phyloP scores from a whole-genome alignment of 2,329 filamentous ascomycete species.

The Aspergillus brunneoviolaceus region DNA sequence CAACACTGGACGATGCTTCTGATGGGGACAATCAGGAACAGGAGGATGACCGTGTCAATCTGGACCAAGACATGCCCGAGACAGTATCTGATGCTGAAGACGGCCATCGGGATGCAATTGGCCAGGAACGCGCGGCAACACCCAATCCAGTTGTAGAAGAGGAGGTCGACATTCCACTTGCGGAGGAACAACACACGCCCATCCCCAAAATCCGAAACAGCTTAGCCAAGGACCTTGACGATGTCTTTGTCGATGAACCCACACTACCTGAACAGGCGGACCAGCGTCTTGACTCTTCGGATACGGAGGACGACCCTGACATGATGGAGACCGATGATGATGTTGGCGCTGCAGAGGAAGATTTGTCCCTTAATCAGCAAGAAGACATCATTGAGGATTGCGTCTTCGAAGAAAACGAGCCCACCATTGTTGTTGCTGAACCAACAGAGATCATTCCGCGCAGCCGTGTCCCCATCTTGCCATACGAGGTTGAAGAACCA shows the following conservation, averaged over 20 bases:
- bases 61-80: not conserved
- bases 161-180: not conserved
- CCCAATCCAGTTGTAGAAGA: not conserved
- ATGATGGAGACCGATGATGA: conserved; percentile 2
- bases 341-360: not conserved
- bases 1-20: not conserved
- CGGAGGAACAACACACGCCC: not conserved
- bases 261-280: not conserved
- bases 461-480: conserved; percentile 15
- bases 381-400: conserved; percentile 15
- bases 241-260: conserved; percentile 20
- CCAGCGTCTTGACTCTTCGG: not conserved
- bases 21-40: not conserved
- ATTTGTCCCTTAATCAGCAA: conserved; percentile 10
- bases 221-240: conserved; percentile 17
- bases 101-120: not conserved
- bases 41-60: not conserved
- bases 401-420: conserved; percentile 21
- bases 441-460: conserved; percentile 9
- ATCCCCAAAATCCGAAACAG: not conserved
- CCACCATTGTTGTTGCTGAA: conserved; percentile 21
- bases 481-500: conserved; percentile 24
- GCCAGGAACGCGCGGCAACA: not conserved
- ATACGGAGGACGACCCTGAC: not conserved
- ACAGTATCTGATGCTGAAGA: not conserved